phyloP scores from a whole-genome alignment of 2,329 filamentous ascomycete genomes.

The Sporothrix globosa region DNA sequence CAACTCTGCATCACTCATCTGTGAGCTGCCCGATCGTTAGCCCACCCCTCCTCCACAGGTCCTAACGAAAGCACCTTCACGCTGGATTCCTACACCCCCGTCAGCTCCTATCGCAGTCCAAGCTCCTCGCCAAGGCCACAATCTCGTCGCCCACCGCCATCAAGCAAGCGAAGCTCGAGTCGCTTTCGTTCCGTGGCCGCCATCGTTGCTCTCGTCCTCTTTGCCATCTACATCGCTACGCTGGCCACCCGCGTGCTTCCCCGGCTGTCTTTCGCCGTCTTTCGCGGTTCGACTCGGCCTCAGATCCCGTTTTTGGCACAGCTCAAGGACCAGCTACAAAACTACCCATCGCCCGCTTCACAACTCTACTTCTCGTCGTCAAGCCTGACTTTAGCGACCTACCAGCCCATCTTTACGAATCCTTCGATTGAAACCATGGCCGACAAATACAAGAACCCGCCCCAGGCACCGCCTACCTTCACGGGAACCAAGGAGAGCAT shows the following conservation, averaged over 20 bases:
- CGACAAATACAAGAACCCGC: slow-evolving; percentile 70
- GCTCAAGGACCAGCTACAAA: slow-evolving; percentile 23
- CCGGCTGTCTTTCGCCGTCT: slow-evolving; percentile 59
- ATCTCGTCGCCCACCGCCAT: slow-evolving; percentile 48
- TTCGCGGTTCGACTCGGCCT: slow-evolving; percentile 49
- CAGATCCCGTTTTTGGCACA: slow-evolving; percentile 30
- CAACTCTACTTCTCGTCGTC: slow-evolving; percentile 36
- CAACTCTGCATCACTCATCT: neutral
- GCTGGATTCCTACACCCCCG: slow-evolving; percentile 29
- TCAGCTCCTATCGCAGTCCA: slow-evolving; percentile 43
- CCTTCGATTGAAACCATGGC: slow-evolving; percentile 62
- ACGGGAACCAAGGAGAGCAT: slow-evolving; percentile 72
- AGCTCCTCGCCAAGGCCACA: slow-evolving; percentile 2
- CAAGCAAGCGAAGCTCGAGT: slow-evolving; percentile 6
- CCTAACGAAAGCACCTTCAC: slow-evolving; percentile 4
- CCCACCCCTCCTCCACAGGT: neutral
- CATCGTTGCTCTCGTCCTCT: slow-evolving; percentile 58
- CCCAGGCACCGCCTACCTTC: slow-evolving; percentile 77
- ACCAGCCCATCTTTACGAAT: slow-evolving; percentile 49
- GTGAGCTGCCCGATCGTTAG: neutral
- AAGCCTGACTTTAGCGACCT: slow-evolving; percentile 41
- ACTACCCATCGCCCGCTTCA: slow-evolving; percentile 18
- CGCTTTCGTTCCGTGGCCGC: slow-evolving; percentile 47
- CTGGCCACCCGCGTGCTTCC: slow-evolving; percentile 67
- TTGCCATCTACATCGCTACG: slow-evolving; percentile 60